These are phyloP conservation scores for Fusarium solani-melongenae DNA, from an alignment of 2,329 filamentous ascomycete species.

Conservation along the genomic window DNA sequence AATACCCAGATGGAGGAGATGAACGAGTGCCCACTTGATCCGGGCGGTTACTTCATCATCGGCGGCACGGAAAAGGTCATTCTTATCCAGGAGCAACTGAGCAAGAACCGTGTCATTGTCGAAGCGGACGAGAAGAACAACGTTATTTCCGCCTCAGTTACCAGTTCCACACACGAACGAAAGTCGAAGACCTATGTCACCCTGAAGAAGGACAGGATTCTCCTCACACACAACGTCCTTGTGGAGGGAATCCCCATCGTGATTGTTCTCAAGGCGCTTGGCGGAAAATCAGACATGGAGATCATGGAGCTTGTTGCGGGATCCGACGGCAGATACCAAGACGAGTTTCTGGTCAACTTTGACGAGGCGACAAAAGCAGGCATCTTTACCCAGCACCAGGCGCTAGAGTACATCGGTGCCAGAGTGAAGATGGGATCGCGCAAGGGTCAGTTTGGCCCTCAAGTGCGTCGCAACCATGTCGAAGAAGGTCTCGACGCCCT, in stretches of 20 bases:
- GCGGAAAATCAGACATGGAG: conserved; percentile 93
- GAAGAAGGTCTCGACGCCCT: conserved; percentile 94
- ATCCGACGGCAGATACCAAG: conserved; percentile 87
- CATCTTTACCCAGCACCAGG: conserved; percentile 94
- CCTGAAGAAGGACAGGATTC: conserved; percentile 91
- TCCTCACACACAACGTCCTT: conserved; percentile 91
- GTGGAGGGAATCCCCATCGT: conserved; percentile 96
- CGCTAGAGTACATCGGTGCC: conserved; percentile 89
- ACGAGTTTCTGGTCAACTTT: conserved; percentile 95
- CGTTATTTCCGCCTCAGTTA: conserved; percentile 94
- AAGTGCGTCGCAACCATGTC: conserved; percentile 79
- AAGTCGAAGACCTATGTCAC: conserved; percentile 98
- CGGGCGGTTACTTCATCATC: conserved; percentile 97
- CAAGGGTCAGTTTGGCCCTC: conserved; percentile 64
- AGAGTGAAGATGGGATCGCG: conserved; percentile 88
- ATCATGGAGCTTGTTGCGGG: conserved; percentile 93
- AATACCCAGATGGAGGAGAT: conserved; percentile 90
- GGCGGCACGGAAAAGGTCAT: conserved; percentile 99
- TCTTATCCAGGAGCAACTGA: conserved; percentile 96
- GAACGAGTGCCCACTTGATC: conserved; percentile 95
- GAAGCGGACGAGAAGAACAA: conserved; percentile 93
- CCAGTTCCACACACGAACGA: conserved; percentile 95
- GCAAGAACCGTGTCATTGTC: conserved; percentile 98
- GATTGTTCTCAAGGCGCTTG: conserved; percentile 91
- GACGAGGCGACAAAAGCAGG: conserved; percentile 88